Base-by-base conservation (phyloP, 257 asterid species). In the Scutellaria baicalensis region DNA sequence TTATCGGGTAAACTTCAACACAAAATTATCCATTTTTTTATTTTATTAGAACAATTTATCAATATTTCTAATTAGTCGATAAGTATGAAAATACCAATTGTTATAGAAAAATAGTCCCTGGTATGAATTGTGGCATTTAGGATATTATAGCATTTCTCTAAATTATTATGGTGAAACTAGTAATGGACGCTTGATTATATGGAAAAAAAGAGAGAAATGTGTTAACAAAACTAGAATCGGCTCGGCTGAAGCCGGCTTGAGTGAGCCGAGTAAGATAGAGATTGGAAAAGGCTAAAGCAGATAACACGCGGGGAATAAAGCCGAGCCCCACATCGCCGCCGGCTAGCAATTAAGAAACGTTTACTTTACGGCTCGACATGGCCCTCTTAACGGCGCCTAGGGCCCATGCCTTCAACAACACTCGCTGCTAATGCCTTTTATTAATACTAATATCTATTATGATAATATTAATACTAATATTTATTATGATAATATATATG, bases 331-430 rank as follows among this genome's bases (percentile, higher is more conserved):
- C 83, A 14, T 9, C 35, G 10, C 60, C 74, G 49, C 69, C 80
- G 82, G 80, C 80, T 73, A 54, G 21, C 68, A 18, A 68, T 76
- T 47, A 54, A 49, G 43, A 57, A 66, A 38, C 70, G 70, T 45
- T 66, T 45, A 49, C 14, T 52, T 60, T 51, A 66, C 78, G 84
- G 82, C 82, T 75, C 51, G 13, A 2, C 39, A 43, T 77, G 76
- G 75, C 74, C 78, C 77, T 9, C 51, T 62, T 62, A 59, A 64
- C 85, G 86, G 83, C 83, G 81, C 57, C 51, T 60, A 55, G 79
- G 81, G 12, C 85, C 83, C 83, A 68, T 74, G 68, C 39, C 50
- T 68, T 38, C 6, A 63, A 77, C 72, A 27, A 55, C 40, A n/a
- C n/a, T n/a, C 16, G 8, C 49, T 13, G 49, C 59, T 8, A 40